Conservation (phyloP, 371 early-diverging fungal species). For the Conidiobolus coronatus region DNA sequence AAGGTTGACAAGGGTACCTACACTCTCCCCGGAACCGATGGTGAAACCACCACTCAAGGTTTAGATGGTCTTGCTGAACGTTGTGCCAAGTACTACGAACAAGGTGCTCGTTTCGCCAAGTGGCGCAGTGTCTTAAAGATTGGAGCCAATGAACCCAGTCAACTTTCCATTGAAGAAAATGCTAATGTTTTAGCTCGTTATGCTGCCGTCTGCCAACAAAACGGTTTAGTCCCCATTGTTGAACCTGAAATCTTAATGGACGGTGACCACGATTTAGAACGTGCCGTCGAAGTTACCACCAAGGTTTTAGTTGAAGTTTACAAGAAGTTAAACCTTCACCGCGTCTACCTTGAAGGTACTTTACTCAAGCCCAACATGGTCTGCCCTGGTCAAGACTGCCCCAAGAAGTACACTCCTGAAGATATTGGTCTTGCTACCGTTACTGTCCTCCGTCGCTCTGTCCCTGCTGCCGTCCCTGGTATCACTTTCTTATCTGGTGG, state of each 20-base stretch:
- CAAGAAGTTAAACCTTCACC: constrained; percentile 20
- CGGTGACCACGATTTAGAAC: constrained; percentile 27
- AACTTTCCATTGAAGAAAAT: constrained; percentile 27
- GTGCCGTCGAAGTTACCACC: constrained; percentile 18
- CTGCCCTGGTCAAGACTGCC: constrained; percentile 20
- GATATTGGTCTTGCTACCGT: constrained; percentile 27
- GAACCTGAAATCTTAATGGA: constrained; percentile 49
- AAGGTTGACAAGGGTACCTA: constrained; percentile 39
- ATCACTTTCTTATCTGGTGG: constrained; percentile 47
- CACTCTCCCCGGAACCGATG: constrained; percentile 18
- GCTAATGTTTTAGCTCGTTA: constrained; percentile 36
- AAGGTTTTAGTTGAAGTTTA: constrained; percentile 25
- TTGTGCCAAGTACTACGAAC: constrained; percentile 18
- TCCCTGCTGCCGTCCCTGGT: constrained; percentile 34
- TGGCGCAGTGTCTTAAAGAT: constrained; percentile 40
- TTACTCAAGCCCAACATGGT: constrained; percentile 41
- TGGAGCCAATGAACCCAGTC: constrained; percentile 15
- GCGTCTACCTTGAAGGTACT: constrained; percentile 33
- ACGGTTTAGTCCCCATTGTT: constrained; percentile 38
- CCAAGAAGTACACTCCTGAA: constrained; percentile 16
- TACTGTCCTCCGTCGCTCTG: constrained; percentile 22
- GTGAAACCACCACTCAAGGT: constrained; percentile 36
- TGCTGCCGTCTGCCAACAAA: constrained; percentile 31
- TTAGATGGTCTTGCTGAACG: constrained; percentile 30
- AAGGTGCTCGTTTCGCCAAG: constrained; percentile 38